Conservation (phyloP, 306 rosid genomes). For the Quillaja saponaria region DNA sequence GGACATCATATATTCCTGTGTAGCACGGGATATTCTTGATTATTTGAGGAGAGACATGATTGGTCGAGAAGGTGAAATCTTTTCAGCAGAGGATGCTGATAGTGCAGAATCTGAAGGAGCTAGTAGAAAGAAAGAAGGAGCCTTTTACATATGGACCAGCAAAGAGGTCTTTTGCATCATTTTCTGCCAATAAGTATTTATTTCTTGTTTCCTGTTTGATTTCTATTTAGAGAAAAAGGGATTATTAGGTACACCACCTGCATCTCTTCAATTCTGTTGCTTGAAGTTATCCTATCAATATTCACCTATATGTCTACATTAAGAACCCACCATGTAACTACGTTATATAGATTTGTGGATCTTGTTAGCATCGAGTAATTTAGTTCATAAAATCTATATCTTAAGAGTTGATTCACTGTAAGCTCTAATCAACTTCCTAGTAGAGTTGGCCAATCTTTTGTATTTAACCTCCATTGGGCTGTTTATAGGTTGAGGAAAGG, state of each 20-base stretch:
- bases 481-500: not conserved
- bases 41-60: slow-evolving; percentile 91
- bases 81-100: slow-evolving; percentile 99
- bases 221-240: too few species aligned
- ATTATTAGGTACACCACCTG: too few species aligned
- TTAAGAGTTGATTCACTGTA: not conserved
- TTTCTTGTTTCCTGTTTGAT: too few species aligned
- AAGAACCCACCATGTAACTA: too few species aligned
- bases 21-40: slow-evolving; percentile 82
- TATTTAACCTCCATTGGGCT: slow-evolving; percentile 3
- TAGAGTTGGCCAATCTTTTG: not conserved
- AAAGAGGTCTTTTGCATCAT: slow-evolving; percentile 55
- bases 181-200: slow-evolving; percentile 1
- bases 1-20: slow-evolving; percentile 62
- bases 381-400: too few species aligned
- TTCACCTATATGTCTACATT: too few species aligned
- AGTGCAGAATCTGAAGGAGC: slow-evolving; percentile 87
- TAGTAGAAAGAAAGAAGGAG: slow-evolving; percentile 80
- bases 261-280: too few species aligned
- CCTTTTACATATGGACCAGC: slow-evolving; percentile 86
- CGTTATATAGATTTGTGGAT: too few species aligned
- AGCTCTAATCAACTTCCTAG: slow-evolving; percentile 1
- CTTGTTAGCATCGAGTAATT: too few species aligned
- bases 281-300: too few species aligned
- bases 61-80: slow-evolving; percentile 91